Evolutionary conservation across 768 basidiomycete genomes (phyloP).

Genomic region (Mycena albidolilacea): DNA sequence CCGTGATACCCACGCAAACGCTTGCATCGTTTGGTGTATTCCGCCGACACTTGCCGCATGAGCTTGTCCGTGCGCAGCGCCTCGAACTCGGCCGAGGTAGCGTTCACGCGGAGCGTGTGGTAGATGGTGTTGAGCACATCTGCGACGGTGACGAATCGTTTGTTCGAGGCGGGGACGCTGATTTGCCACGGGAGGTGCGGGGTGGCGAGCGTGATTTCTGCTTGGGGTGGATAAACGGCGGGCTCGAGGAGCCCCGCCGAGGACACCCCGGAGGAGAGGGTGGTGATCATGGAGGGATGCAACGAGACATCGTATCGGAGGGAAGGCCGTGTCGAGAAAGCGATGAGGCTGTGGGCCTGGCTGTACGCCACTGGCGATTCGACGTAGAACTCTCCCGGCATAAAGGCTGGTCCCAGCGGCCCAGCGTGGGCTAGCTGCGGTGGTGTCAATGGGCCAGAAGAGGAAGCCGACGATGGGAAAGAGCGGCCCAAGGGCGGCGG

Average conservation of each 20-base stretch:
- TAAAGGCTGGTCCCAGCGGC: background rate
- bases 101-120: background rate
- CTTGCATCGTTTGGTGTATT: background rate
- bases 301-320: background rate
- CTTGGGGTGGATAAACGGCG: slow-evolving; percentile 1
- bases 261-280: background rate
- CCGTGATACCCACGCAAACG: background rate
- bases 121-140: slow-evolving; percentile 3
- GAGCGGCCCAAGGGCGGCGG: background rate
- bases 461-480: background rate
- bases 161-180: slow-evolving; percentile 9
- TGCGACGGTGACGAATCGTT: background rate
- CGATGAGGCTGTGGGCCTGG: background rate
- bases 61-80: background rate
- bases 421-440: background rate
- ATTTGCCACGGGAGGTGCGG: slow-evolving; percentile 8
- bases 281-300: background rate
- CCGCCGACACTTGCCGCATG: background rate
- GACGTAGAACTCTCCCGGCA: background rate
- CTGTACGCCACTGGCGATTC: no score
- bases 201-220: background rate
- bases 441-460: background rate
- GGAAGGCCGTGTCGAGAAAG: background rate
- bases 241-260: background rate
- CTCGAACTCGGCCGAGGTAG: background rate